Evolutionary conservation across 352 stramenopile species (phyloP).

Genomic region (Globisporangium mamillatum): DNA sequence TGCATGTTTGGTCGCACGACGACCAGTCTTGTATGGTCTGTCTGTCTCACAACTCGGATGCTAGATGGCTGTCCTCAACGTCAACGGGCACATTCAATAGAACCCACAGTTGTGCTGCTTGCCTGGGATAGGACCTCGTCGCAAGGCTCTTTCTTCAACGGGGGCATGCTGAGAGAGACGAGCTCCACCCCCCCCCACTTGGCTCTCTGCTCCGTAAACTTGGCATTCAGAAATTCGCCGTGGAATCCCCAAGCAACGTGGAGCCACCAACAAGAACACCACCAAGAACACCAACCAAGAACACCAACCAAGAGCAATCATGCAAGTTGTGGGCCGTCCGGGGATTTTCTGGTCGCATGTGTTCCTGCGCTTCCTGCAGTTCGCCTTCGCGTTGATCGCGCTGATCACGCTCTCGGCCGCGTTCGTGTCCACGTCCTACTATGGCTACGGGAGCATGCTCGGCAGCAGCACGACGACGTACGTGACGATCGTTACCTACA

Average conservation of each 20-base stretch:
- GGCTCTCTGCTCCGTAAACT: not conserved
- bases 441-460: slow-evolving; percentile 71
- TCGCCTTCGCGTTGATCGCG: slow-evolving; percentile 50
- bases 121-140: no score
- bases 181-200: not conserved
- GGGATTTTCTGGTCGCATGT: slow-evolving; percentile 27
- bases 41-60: not conserved
- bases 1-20: no score
- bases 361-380: slow-evolving; percentile 63
- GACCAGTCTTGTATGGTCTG: not conserved
- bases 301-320: not conserved
- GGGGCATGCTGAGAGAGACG: not conserved
- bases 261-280: not conserved
- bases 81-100: not conserved
- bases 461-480: slow-evolving; percentile 57
- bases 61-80: no score
- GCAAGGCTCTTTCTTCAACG: not conserved
- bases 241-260: not conserved
- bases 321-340: slow-evolving; percentile 1
- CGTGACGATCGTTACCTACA: slow-evolving; percentile 61
- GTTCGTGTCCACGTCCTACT: slow-evolving; percentile 63
- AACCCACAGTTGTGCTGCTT: not conserved
- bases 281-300: not conserved
- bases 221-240: slow-evolving; percentile 4
- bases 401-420: slow-evolving; percentile 53